phyloP scores from a whole-genome alignment of 2,329 filamentous ascomycete genomes.

The Colletotrichum gigasporum region DNA sequence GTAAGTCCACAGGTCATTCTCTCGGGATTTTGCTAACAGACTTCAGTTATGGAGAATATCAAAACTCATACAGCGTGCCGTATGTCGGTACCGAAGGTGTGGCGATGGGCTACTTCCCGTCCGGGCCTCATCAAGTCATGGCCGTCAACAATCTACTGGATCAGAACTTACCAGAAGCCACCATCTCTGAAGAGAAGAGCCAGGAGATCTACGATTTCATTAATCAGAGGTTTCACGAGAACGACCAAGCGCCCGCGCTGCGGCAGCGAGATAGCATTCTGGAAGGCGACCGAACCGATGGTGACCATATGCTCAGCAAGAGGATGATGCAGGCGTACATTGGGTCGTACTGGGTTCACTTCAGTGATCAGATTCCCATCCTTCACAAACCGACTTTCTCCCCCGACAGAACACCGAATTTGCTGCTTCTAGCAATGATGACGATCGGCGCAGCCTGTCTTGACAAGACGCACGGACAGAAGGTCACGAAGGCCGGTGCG shows the following conservation, averaged over 20 bases:
- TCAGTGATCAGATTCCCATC: conserved; percentile 93
- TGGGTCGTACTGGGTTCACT: conserved; percentile 92
- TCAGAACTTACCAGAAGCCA: conserved; percentile 79
- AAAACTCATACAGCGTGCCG: conserved; percentile 58
- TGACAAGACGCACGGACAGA: conserved; percentile 81
- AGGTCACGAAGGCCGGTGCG: conserved; percentile 79
- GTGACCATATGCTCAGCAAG: conserved; percentile 77
- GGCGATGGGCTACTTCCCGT: conserved; percentile 65
- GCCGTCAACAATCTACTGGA: conserved; percentile 87
- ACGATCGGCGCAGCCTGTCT: conserved; percentile 90
- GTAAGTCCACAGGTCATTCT: too few species aligned
- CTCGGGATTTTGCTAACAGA: conserved; percentile 38
- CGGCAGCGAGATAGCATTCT: conserved; percentile 81
- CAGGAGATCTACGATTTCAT: conserved; percentile 86
- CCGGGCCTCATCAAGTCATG: conserved; percentile 82
- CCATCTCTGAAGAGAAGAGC: conserved; percentile 88
- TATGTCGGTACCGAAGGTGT: conserved; percentile 59
- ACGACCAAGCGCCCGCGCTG: conserved; percentile 76
- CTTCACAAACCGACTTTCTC: conserved; percentile 94
- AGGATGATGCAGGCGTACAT: conserved; percentile 98
- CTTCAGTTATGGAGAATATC: conserved; percentile 62
- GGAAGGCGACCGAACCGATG: conserved; percentile 77
- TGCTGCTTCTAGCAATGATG: conserved; percentile 89
- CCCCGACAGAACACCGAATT: conserved; percentile 84
- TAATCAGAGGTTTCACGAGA: conserved; percentile 82